phyloP scores from a whole-genome alignment of 2,329 filamentous ascomycete species.

The Niveomyces coronatus region DNA sequence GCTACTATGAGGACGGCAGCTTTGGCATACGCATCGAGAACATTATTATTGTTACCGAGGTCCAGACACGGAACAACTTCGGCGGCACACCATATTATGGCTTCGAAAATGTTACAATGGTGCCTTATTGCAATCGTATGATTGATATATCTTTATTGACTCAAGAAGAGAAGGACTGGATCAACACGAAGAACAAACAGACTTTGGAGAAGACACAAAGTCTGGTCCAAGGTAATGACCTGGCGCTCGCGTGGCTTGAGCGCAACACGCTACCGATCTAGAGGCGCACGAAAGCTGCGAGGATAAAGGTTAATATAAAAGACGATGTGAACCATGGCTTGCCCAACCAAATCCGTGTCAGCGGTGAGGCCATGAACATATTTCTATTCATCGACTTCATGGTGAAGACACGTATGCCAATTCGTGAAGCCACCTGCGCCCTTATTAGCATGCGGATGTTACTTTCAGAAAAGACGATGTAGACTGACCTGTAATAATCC shows the following conservation, averaged over 20 bases:
- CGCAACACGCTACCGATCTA: constrained; percentile 64
- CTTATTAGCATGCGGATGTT: background rate
- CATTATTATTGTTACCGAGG: constrained; percentile 80
- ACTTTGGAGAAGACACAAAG: constrained; percentile 71
- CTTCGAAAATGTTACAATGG: constrained; percentile 97
- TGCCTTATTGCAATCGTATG: constrained; percentile 82
- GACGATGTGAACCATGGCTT: constrained; percentile 56
- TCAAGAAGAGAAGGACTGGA: constrained; percentile 66
- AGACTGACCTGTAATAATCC: constrained; percentile 52
- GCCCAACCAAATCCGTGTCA: constrained; percentile 41
- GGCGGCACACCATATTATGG: constrained; percentile 90
- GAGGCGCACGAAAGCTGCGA: constrained; percentile 44
- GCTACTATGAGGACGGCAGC: constrained; percentile 90
- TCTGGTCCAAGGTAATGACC: constrained; percentile 62
- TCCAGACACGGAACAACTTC: constrained; percentile 78
- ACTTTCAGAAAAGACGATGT: background rate
- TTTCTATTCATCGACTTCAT: constrained; percentile 27
- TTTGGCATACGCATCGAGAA: constrained; percentile 98
- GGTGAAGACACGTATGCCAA: constrained; percentile 30
- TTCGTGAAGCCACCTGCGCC: constrained; percentile 31
- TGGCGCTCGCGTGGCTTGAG: constrained; percentile 71
- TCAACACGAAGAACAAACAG: constrained; percentile 77
- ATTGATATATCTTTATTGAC: constrained; percentile 68
- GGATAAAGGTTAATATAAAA: constrained; percentile 62
- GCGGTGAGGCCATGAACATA: constrained; percentile 24